Conservation (phyloP, 2,329 filamentous ascomycete species). For the Fusarium beomiforme region DNA sequence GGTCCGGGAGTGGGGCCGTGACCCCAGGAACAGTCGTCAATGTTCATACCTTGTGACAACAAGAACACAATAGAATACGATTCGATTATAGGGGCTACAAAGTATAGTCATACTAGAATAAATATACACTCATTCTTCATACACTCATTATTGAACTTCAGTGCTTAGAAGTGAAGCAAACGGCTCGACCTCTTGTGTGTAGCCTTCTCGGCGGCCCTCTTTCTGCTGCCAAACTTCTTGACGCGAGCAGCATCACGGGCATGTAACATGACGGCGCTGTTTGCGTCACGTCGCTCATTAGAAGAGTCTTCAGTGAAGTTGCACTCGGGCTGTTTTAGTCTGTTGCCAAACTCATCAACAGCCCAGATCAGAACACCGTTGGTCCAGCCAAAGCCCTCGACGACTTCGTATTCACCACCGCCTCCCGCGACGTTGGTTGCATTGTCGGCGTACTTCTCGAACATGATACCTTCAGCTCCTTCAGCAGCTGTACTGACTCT, state of each 20-base stretch:
- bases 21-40: neutral
- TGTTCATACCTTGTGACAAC: neutral
- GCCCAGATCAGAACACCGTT: constrained; percentile 76
- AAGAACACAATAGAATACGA: neutral
- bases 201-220: constrained; percentile 24
- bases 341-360: constrained; percentile 68
- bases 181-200: constrained; percentile 26
- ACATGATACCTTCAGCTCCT: constrained; percentile 67
- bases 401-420: constrained; percentile 75
- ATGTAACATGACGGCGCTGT: constrained; percentile 58
- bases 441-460: constrained; percentile 74
- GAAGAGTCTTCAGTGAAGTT: constrained; percentile 58
- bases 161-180: constrained; percentile 9
- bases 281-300: constrained; percentile 45
- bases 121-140: constrained; percentile 3
- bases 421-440: constrained; percentile 68
- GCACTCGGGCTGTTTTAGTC: constrained; percentile 65
- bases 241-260: constrained; percentile 57
- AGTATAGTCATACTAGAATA: neutral
- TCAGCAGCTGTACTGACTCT: constrained; percentile 58
- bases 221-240: constrained; percentile 56
- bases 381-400: constrained; percentile 77
- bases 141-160: neutral
- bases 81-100: neutral
- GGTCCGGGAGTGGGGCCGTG: constrained; percentile 1